Conservation (phyloP, 768 basidiomycete genomes). For the Russula dissimulans region DNA sequence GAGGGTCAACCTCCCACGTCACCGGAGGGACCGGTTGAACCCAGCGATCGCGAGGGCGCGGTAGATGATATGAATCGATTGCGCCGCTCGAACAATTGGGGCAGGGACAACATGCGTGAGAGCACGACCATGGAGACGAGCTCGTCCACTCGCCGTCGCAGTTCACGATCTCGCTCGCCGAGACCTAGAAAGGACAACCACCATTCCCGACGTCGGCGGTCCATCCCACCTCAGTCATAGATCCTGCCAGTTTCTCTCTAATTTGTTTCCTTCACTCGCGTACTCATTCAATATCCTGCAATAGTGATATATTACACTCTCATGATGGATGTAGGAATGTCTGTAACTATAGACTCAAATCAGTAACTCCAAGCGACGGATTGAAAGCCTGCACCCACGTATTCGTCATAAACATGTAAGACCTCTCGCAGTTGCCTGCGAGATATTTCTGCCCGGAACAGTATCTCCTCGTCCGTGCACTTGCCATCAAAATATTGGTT, state of each 20-base stretch:
- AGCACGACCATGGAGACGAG: background rate
- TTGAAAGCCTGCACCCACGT: constrained; percentile 42
- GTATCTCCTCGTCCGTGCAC: constrained; percentile 85
- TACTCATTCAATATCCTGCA: background rate
- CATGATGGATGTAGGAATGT: constrained; percentile 37
- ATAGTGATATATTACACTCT: background rate
- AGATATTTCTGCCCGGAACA: constrained; percentile 80
- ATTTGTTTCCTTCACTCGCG: background rate
- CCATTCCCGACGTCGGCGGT: constrained; percentile 2
- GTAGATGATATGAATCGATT: background rate
- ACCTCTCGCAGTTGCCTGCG: constrained; percentile 78
- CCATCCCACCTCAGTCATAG: background rate
- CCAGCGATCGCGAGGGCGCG: background rate
- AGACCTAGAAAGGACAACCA: constrained; percentile 1
- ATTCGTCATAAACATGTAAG: constrained; percentile 78
- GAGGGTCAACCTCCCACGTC: constrained; percentile 15
- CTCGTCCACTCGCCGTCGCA: background rate
- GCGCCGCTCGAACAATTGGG: background rate
- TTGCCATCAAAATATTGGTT: constrained; percentile 93
- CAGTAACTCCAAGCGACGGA: background rate
- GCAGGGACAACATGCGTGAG: background rate
- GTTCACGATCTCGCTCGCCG: constrained; percentile 18
- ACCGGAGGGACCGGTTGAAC: background rate
- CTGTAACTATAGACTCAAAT: constrained; percentile 28
- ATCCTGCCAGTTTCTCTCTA: background rate